A percentile compares a stretch with the other conserved stretches of the same genome.
These are phyloP conservation scores for Euphorbia pulcherrima DNA, from an alignment of 345 rosid genomes.

Conservation along the genomic window DNA sequence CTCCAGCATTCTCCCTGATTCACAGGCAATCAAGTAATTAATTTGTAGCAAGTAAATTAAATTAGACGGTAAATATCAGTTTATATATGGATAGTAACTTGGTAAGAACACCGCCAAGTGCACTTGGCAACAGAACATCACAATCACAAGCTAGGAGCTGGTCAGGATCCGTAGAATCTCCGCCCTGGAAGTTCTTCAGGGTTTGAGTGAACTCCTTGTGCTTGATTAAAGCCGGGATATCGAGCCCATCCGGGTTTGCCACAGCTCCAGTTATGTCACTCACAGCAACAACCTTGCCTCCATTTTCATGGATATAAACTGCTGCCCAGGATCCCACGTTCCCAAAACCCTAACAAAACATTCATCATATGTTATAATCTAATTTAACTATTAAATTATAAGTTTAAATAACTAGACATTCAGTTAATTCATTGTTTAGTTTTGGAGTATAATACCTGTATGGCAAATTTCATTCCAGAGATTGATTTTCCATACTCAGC, in stretches of 20 bases:
- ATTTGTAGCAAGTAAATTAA: no score
- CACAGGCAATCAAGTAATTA: not conserved
- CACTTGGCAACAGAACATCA: conserved; percentile 28
- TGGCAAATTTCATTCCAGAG: conserved; percentile 8
- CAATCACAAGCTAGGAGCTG: conserved; percentile 20
- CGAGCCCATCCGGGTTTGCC: conserved; percentile 19
- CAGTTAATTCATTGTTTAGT: no score
- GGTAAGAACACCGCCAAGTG: conserved; percentile 25
- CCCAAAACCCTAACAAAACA: conserved; percentile 19
- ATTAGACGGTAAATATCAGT: no score
- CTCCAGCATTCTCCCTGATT: conserved; percentile 20
- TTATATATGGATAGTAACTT: not conserved
- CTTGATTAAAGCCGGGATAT: conserved; percentile 13
- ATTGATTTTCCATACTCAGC: conserved; percentile 22
- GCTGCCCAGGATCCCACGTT: conserved; percentile 26
- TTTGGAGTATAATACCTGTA: conserved; percentile 16
- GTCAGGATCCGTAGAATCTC: conserved; percentile 16
- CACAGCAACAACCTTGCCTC: conserved; percentile 18
- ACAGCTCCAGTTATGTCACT: conserved; percentile 25
- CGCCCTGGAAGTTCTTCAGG: conserved; percentile 16
- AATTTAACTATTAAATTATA: no score
- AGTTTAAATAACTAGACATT: no score
- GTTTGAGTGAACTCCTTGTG: conserved; percentile 7
- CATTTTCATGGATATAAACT: conserved; percentile 14
- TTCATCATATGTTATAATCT: no score